These are phyloP conservation scores for Dictyostelium purpureum DNA, from an alignment of 78 protist species.

Conservation along the genomic window DNA sequence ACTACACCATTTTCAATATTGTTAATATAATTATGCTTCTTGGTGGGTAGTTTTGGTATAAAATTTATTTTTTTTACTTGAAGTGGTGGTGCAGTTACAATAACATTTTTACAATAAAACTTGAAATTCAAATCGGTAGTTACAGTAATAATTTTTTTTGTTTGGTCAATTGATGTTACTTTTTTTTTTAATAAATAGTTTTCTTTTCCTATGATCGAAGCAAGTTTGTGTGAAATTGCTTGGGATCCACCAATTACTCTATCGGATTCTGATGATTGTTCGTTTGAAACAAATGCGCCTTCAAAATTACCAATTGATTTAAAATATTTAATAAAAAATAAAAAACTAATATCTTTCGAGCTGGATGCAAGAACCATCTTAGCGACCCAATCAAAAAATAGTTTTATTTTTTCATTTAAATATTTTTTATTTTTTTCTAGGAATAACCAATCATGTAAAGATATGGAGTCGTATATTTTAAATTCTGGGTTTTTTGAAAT, in stretches of 20 bases:
- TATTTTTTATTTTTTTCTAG: no score
- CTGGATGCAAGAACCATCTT: neutral
- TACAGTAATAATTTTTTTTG: neutral
- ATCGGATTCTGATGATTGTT: neutral
- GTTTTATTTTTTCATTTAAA: neutral
- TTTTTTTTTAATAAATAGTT: neutral
- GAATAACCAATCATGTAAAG: neutral
- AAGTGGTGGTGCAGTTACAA: neutral
- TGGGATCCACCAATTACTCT: neutral
- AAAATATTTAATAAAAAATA: neutral
- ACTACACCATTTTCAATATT: conserved; percentile 25
- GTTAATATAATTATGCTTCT: neutral
- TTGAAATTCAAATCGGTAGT: neutral
- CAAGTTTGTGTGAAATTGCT: neutral
- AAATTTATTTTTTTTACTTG: neutral
- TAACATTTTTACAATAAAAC: neutral
- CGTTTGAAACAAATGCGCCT: neutral
- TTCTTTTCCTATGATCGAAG: neutral
- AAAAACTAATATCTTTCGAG: neutral
- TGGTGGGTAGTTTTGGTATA: neutral
- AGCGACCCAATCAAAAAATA: neutral
- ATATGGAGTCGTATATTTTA: neutral
- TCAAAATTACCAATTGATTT: neutral
- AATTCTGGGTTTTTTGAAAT: neutral
- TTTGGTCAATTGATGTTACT: neutral